Base-by-base conservation (phyloP, 208 protist genomes). In the Leishmania amazonensis region DNA sequence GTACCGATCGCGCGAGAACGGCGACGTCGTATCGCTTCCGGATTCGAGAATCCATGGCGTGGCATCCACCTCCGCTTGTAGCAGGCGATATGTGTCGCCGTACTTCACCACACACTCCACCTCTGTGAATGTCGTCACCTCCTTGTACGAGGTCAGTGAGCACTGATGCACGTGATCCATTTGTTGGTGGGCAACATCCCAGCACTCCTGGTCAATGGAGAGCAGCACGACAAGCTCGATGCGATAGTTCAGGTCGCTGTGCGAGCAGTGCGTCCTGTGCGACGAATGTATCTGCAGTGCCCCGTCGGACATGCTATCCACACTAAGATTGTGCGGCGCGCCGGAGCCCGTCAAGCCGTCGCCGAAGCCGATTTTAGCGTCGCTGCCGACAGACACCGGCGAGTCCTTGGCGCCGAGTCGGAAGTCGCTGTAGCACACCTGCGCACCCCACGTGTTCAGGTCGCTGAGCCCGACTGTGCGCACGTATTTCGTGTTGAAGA, bases 351-450 rank as follows among this genome's bases (percentile, higher is more conserved):
- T 40, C 8, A 81, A 57, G 17, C 72, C 38, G 75, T 65, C 77
- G 53, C 57, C 57, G 76, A 73, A 73, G 72, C 31, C 75, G 49
- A 68, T 38, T 35, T 78, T 82, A 68, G 83, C 47, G 17, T 83
- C 74, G 38, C 75, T 81, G 28, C 60, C n/a, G 15, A 74, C 77
- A 11, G 76, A 75, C 70, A 64, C 71, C 0, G 81, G 60, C 65
- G 79, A 75, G 75, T 40, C 75, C 28, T 75, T 58, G 24, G 24
- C 40, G 24, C 64, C 47, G n/a, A 91, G 60, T 53, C 90, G 80
- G 86, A 98, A 96, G 80, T 92, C 89, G 79, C 67, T 90, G 86
- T 94, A 96, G 31, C 87, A 81, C 31, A 96, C 81, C 77, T 98
- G 86, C 19, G 92, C 89, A 45, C 86, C 85, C 93, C 95, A 98